Conservation (phyloP, 1,139 yeast species). For the Pichia sorboxylosa region DNA sequence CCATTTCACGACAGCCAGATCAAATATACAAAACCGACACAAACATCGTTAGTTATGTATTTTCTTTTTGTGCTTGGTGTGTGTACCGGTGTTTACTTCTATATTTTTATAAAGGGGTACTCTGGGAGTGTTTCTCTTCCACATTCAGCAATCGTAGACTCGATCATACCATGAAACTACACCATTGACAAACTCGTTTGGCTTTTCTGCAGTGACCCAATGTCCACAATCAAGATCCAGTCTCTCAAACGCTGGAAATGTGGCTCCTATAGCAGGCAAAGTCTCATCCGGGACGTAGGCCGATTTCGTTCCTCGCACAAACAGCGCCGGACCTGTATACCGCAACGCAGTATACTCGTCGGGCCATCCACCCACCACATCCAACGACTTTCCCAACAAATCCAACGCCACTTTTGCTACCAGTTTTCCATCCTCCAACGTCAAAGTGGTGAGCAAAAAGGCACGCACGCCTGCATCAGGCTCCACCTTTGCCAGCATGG, state of each 20-base stretch:
- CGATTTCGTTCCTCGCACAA: constrained; percentile 71
- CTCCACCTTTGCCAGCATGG: constrained; percentile 51
- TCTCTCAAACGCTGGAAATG: constrained; percentile 63
- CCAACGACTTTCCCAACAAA: constrained; percentile 51
- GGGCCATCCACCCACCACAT: constrained; percentile 69
- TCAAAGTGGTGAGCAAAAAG: constrained; percentile 64
- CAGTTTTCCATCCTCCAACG: constrained; percentile 23
- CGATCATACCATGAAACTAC: too few species aligned
- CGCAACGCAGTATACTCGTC: constrained; percentile 27
- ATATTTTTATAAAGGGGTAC: too few species aligned
- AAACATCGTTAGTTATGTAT: too few species aligned
- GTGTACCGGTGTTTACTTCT: too few species aligned
- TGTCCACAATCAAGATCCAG: constrained; percentile 77
- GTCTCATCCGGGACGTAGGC: constrained; percentile 79
- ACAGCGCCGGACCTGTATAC: constrained; percentile 64
- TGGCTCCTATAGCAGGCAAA: constrained; percentile 60
- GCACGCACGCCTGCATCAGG: constrained; percentile 52
- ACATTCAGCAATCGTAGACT: too few species aligned
- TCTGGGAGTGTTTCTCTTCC: too few species aligned
- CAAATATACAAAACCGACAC: too few species aligned
- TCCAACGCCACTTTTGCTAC: constrained; percentile 52
- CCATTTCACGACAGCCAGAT: too few species aligned
- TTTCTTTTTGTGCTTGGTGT: too few species aligned
- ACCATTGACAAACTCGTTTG: constrained; percentile 49
- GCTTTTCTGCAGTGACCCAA: constrained; percentile 80